These are phyloP conservation scores for Thelephora ganbajun DNA, from an alignment of 768 basidiomycete species.

Conservation along the genomic window DNA sequence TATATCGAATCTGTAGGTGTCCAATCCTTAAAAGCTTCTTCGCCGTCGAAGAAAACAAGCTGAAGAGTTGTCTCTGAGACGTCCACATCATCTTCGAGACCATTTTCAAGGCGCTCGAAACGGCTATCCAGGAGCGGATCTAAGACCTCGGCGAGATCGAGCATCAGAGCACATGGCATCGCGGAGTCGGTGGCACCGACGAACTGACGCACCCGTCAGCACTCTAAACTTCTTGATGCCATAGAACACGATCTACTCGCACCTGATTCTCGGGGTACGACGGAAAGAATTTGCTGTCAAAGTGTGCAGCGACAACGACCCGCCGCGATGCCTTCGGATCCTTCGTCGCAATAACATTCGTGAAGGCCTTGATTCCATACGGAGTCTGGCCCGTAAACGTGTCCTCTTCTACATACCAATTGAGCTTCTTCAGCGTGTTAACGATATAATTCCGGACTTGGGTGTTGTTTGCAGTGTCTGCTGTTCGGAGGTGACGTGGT, in stretches of 20 bases:
- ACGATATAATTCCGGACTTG: constrained; percentile 72
- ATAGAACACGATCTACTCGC: constrained; percentile 9
- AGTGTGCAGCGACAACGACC: constrained; percentile 84
- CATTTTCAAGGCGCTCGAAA: constrained; percentile 37
- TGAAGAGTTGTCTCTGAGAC: constrained; percentile 77
- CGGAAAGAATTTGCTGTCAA: constrained; percentile 83
- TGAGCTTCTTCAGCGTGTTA: constrained; percentile 50
- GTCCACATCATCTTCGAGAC: constrained; percentile 57
- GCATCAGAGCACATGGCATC: constrained; percentile 86
- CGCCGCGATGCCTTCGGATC: constrained; percentile 73
- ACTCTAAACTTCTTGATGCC: constrained; percentile 1
- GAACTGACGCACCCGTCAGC: constrained; percentile 41
- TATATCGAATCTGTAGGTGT: constrained; percentile 84
- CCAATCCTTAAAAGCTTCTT: constrained; percentile 91
- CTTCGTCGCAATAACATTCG: constrained; percentile 91
- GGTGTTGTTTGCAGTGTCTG: constrained; percentile 66
- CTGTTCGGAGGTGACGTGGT: constrained; percentile 21
- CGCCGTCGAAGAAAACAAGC: constrained; percentile 92
- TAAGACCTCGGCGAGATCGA: constrained; percentile 80
- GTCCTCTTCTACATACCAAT: constrained; percentile 86
- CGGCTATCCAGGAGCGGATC: constrained; percentile 57
- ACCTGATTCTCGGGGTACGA: constrained; percentile 65
- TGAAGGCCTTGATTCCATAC: constrained; percentile 64
- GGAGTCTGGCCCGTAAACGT: constrained; percentile 71
- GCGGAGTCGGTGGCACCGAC: constrained; percentile 97